Percentiles rank a stretch among this genome's conserved stretches.
These are phyloP conservation scores for Amborella trichopoda DNA, from an alignment of 164 flowering plant genomes.

Conservation along the genomic window DNA sequence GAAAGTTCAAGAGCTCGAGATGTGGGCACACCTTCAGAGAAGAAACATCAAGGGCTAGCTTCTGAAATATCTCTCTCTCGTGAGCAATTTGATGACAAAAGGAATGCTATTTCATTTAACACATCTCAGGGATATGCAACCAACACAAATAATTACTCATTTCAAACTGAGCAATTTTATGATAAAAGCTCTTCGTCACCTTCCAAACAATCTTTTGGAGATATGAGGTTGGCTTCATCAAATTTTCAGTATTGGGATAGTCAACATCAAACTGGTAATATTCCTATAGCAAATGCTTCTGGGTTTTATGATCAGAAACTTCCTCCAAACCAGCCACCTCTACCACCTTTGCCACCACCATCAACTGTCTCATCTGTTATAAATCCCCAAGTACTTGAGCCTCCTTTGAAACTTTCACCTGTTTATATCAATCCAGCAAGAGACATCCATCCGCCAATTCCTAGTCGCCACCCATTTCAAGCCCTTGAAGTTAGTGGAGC, in stretches of 20 bases:
- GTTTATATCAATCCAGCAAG: constrained; percentile 27
- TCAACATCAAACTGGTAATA: constrained; percentile 25
- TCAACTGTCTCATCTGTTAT: constrained; percentile 33
- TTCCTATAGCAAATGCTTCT: constrained; percentile 24
- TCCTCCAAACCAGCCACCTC: constrained; percentile 58
- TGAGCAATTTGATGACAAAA: constrained; percentile 54
- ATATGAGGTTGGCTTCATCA: constrained; percentile 34
- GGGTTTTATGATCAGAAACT: constrained; percentile 54
- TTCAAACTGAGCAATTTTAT: constrained; percentile 23
- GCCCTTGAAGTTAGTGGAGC: constrained; percentile 17
- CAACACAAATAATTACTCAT: constrained; percentile 20
- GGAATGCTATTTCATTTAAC: constrained; percentile 19
- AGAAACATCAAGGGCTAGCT: constrained; percentile 20
- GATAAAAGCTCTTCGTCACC: constrained; percentile 22
- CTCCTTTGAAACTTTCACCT: constrained; percentile 30
- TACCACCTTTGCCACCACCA: constrained; percentile 89
- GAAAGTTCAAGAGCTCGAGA: constrained; percentile 58
- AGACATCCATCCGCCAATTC: constrained; percentile 31
- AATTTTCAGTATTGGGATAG: constrained; percentile 28
- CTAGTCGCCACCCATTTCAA: constrained; percentile 36
- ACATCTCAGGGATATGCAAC: constrained; percentile 30
- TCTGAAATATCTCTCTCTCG: constrained; percentile 10
- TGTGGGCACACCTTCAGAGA: constrained; percentile 68
- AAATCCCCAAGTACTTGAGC: constrained; percentile 30
- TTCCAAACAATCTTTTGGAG: constrained; percentile 22